Conservation (phyloP, 2,329 filamentous ascomycete genomes). For the Xylariaceae sp. region DNA sequence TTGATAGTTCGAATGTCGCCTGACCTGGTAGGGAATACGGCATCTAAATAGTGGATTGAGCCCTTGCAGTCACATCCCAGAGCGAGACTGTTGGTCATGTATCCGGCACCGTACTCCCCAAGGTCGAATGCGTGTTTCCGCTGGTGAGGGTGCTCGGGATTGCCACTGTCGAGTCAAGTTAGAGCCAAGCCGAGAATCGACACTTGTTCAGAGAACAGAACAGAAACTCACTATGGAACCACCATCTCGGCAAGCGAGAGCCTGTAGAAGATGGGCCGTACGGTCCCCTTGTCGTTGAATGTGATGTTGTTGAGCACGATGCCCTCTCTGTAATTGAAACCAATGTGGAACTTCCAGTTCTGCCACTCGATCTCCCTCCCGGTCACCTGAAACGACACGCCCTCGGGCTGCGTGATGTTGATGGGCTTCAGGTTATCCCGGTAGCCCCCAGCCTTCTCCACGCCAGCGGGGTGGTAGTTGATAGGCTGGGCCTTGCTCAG, state of each 20-base stretch:
- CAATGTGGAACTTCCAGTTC: slow-evolving; percentile 88
- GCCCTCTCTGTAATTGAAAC: slow-evolving; percentile 92
- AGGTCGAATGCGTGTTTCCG: slow-evolving; percentile 78
- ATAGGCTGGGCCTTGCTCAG: slow-evolving; percentile 65
- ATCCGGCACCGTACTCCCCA: slow-evolving; percentile 75
- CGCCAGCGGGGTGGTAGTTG: slow-evolving; percentile 72
- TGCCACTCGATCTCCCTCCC: slow-evolving; percentile 79
- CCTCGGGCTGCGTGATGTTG: slow-evolving; percentile 81
- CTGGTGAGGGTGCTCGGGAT: slow-evolving; percentile 74
- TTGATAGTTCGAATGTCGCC: slow-evolving; percentile 78
- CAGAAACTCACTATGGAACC: slow-evolving; percentile 60
- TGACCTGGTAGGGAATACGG: slow-evolving; percentile 71
- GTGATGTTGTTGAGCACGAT: slow-evolving; percentile 87
- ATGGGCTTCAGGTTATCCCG: slow-evolving; percentile 77
- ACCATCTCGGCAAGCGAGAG: slow-evolving; percentile 92
- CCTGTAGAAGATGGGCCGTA: slow-evolving; percentile 79
- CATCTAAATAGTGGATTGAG: slow-evolving; percentile 86
- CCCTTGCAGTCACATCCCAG: slow-evolving; percentile 85
- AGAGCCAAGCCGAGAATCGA: background rate
- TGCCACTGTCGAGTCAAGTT: slow-evolving; percentile 42
- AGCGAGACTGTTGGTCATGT: slow-evolving; percentile 74
- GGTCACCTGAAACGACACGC: slow-evolving; percentile 76
- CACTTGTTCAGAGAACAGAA: background rate
- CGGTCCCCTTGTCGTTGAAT: slow-evolving; percentile 75
- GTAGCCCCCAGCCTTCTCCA: slow-evolving; percentile 71